A percentile compares a stretch with the other conserved stretches of the same genome.
phyloP scores from a whole-genome alignment of 768 basidiomycete genomes.

The Melanogaster broomeanus region DNA sequence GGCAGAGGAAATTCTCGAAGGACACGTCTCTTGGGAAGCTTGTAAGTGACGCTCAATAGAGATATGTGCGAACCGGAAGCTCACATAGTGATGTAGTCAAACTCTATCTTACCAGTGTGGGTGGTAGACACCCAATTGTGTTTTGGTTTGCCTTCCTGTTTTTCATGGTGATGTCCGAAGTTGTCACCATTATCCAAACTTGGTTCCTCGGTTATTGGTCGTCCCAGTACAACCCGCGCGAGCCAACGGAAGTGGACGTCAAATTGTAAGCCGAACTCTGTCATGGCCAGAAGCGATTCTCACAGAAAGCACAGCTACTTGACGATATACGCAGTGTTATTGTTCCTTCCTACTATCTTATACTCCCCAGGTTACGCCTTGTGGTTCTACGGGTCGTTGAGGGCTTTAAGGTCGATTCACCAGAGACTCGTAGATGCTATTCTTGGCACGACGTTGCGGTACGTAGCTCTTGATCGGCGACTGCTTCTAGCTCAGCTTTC shows the following conservation, averaged over 20 bases:
- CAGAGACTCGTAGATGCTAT: constrained; percentile 51
- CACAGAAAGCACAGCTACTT: constrained; percentile 45
- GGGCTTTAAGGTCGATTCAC: constrained; percentile 60
- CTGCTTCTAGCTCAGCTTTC: constrained; percentile 33
- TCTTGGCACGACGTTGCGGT: constrained; percentile 62
- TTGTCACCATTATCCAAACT: constrained; percentile 29
- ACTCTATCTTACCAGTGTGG: constrained; percentile 28
- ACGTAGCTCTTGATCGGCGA: constrained; percentile 33
- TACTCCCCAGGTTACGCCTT: constrained; percentile 38
- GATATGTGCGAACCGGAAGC: no score
- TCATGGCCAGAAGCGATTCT: neutral
- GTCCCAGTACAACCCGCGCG: constrained; percentile 37
- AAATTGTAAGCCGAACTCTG: constrained; percentile 27
- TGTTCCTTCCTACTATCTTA: constrained; percentile 31
- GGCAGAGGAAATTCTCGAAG: constrained; percentile 62
- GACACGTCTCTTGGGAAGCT: constrained; percentile 56
- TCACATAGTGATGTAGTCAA: constrained; percentile 9
- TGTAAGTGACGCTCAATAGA: constrained; percentile 23
- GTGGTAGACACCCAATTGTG: constrained; percentile 24
- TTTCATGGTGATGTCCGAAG: constrained; percentile 20
- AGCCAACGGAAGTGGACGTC: constrained; percentile 35
- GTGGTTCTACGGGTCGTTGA: constrained; percentile 49
- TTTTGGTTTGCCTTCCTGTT: constrained; percentile 33
- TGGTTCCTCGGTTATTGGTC: constrained; percentile 52
- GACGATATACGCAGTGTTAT: constrained; percentile 39